A percentile compares a stretch with the other conserved stretches of the same genome.
These are phyloP conservation scores for Fusarium sp. DNA, from an alignment of 2,329 filamentous ascomycete species.

Conservation along the genomic window DNA sequence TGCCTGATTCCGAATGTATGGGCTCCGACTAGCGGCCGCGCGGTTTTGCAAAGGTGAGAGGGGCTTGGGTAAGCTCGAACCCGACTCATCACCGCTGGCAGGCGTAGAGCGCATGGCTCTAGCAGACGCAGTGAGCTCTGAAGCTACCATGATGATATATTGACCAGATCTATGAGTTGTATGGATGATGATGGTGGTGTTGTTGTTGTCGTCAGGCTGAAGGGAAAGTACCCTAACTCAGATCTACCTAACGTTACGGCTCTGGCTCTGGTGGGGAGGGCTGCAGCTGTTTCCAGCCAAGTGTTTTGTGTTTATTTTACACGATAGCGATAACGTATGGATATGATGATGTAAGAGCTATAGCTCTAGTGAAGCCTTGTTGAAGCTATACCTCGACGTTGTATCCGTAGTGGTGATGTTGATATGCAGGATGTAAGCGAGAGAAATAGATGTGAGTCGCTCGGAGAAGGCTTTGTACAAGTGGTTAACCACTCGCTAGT, in stretches of 20 bases:
- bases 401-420: slow-evolving; percentile 2
- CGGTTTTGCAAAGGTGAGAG: slow-evolving; percentile 50
- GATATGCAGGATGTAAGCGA: slow-evolving; percentile 6
- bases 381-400: not conserved
- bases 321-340: slow-evolving; percentile 17
- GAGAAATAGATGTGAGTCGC: slow-evolving; percentile 4
- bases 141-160: slow-evolving; percentile 49
- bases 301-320: not conserved
- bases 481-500: slow-evolving; percentile 21
- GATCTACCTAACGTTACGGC: slow-evolving; percentile 10
- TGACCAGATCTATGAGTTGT: not conserved
- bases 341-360: slow-evolving; percentile 27
- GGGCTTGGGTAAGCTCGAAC: slow-evolving; percentile 31
- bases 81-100: slow-evolving; percentile 34
- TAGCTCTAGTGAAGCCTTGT: slow-evolving; percentile 4
- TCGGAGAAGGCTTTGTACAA: slow-evolving; percentile 1
- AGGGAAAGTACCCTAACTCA: slow-evolving; percentile 1
- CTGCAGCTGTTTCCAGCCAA: slow-evolving; percentile 6
- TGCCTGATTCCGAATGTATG: slow-evolving; percentile 76
- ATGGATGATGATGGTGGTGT: not conserved
- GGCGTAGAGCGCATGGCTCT: slow-evolving; percentile 47
- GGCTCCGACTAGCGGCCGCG: slow-evolving; percentile 56
- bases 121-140: slow-evolving; percentile 52
- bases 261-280: slow-evolving; percentile 18
- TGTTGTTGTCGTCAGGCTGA: slow-evolving; percentile 13